phyloP scores from a whole-genome alignment of 345 rosid species.

The Punica granatum region DNA sequence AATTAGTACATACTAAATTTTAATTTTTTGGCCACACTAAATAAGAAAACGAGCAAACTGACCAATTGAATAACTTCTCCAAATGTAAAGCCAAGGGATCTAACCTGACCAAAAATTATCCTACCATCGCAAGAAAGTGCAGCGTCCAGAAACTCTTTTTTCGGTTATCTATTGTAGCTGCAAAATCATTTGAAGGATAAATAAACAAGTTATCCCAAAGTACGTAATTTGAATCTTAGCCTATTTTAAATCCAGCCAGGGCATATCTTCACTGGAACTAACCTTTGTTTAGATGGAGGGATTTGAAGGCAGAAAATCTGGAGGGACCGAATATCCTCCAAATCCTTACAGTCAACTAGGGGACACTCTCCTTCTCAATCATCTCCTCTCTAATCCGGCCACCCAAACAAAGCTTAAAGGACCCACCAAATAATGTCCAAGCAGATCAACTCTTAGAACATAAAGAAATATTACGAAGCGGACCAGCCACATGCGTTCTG shows the following conservation, averaged over 20 bases:
- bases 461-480: background rate
- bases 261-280: too few species aligned
- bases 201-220: background rate
- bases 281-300: too few species aligned
- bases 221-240: background rate
- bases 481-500: slow-evolving; percentile 51
- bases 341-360: too few species aligned
- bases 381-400: background rate
- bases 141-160: slow-evolving; percentile 72
- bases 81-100: slow-evolving; percentile 12
- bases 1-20: too few species aligned
- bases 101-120: slow-evolving; percentile 65
- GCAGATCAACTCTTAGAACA: background rate
- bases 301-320: too few species aligned
- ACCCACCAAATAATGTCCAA: background rate
- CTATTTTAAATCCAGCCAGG: too few species aligned
- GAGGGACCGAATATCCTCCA: too few species aligned
- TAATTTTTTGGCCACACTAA: background rate
- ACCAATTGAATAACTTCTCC: background rate
- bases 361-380: background rate
- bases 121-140: slow-evolving; percentile 50
- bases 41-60: slow-evolving; percentile 17
- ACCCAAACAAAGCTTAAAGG: background rate
- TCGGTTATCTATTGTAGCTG: slow-evolving; percentile 90
- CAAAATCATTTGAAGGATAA: slow-evolving; percentile 9